Conservation (phyloP, 352 stramenopile species). For the Phytophthora syringae region DNA sequence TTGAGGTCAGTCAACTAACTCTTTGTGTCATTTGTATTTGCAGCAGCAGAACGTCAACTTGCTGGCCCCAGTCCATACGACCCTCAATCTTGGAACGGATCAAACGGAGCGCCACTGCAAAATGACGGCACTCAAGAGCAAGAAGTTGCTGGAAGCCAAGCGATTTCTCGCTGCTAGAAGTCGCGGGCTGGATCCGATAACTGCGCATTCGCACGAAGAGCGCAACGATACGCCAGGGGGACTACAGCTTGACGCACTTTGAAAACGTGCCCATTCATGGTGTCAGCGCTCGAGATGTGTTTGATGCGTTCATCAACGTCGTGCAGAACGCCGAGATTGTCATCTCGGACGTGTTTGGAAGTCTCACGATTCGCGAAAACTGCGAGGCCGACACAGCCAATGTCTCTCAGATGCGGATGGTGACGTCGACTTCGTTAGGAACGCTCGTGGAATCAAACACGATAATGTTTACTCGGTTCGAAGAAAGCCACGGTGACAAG, state of each 20-base stretch:
- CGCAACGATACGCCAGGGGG: conserved; percentile 38
- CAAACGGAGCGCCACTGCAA: conserved; percentile 24
- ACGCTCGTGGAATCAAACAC: conserved; percentile 28
- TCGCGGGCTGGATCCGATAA: conserved; percentile 19
- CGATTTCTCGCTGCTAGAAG: conserved; percentile 34
- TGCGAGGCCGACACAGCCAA: conserved; percentile 47
- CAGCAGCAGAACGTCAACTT: too few species aligned
- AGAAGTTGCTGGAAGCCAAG: conserved; percentile 26
- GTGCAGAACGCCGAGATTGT: conserved; percentile 59
- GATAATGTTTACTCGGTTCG: conserved; percentile 22
- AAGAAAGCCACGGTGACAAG: background rate
- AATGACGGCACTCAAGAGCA: conserved; percentile 32
- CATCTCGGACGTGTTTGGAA: conserved; percentile 51
- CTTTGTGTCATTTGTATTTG: too few species aligned
- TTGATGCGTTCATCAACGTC: conserved; percentile 41
- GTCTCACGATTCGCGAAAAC: conserved; percentile 55
- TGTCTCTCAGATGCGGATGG: conserved; percentile 47
- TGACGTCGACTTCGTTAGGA: conserved; percentile 20
- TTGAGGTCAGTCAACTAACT: too few species aligned
- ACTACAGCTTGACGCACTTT: conserved; percentile 47
- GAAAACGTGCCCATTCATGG: conserved; percentile 43
- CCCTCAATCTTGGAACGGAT: conserved; percentile 25
- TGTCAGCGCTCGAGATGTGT: conserved; percentile 34
- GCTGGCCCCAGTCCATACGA: too few species aligned
- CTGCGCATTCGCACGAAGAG: conserved; percentile 34